Base-by-base conservation (phyloP, 768 basidiomycete species). In the Podaxis pistillaris region DNA sequence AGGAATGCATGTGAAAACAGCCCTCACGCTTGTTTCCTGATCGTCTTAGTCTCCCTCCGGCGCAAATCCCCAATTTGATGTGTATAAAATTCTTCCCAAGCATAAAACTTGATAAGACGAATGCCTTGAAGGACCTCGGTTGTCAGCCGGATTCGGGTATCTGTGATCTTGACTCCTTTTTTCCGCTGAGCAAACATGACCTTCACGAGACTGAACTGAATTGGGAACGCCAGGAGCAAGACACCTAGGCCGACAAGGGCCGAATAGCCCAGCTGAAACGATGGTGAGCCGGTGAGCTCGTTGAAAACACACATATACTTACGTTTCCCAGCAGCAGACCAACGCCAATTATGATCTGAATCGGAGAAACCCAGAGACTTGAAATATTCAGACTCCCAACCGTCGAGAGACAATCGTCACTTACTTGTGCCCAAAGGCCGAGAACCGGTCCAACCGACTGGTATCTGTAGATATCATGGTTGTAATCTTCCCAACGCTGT, bases 121-220 rank as follows among this genome's bases (percentile, higher is more conserved):
- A 90, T 87, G 46, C 85, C 85, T 70, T 87, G 86, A 13, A 92
- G 73, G 1, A 90, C 80, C 76, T 91, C 90, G 0, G 82, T 86
- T 0, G 84, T 81, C 24, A 90, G 76, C 13, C 88, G 75, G 11
- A 91, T 85, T 12, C 90, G 82, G 54, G 78, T 77, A 66, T 92
- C 90, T 4, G 89, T 89, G 62, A 89, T 79, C 65, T 83, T 80
- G 56, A 90, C 83, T 30, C 82, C 83, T 66, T 84, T 84, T 59
- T 76, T 74, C 36, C 83, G 78, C 63, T 85, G 83, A 9, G 64
- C 68, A 68, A 86, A 82, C 77, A 89, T 83, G 47, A 81, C 74
- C 46, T 72, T 67, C 28, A 85, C 82, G 28, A 88, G 75, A 22
- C 83, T 38, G 30, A 81, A 69, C 69, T 90, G 87, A 2, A 88